Conservation (phyloP, 2,329 filamentous ascomycete species). For the Aspergillus brunneoviolaceus region DNA sequence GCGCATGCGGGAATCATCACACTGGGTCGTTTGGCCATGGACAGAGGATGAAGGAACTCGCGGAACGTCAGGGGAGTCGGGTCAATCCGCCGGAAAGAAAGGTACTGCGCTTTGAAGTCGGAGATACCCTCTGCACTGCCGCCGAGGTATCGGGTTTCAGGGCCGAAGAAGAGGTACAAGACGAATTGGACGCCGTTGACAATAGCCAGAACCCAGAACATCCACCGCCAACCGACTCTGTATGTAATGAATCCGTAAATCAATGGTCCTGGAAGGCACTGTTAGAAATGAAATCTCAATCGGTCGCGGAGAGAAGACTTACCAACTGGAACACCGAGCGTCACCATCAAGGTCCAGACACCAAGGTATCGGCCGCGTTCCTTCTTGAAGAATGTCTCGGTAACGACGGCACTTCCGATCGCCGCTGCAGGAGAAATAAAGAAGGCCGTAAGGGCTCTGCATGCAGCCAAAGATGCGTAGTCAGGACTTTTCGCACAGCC, state of each 20-base stretch:
- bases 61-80: conserved; percentile 47
- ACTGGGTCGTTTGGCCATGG: conserved; percentile 47
- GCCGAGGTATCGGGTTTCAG: conserved; percentile 54
- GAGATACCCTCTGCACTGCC: conserved; percentile 24
- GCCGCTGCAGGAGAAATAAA: conserved; percentile 56
- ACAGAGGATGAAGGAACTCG: conserved; percentile 55
- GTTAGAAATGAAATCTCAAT: neutral
- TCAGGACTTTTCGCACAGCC: conserved; percentile 54
- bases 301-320: neutral
- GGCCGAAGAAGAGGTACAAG: conserved; percentile 55
- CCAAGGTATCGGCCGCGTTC: conserved; percentile 58
- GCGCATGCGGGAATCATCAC: conserved; percentile 54
- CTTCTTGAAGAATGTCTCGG: conserved; percentile 58
- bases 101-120: conserved; percentile 36
- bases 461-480: conserved; percentile 53
- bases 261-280: conserved; percentile 39
- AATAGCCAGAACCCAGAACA: conserved; percentile 59
- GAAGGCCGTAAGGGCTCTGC: conserved; percentile 50
- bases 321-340: conserved; percentile 50
- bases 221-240: conserved; percentile 57
- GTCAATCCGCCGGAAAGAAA: conserved; percentile 53
- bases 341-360: conserved; percentile 56
- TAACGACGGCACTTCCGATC: conserved; percentile 58
- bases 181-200: conserved; percentile 58
- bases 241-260: conserved; percentile 49